Conservation (phyloP, 129 eudicot genomes). For the Tagetes erecta region DNA sequence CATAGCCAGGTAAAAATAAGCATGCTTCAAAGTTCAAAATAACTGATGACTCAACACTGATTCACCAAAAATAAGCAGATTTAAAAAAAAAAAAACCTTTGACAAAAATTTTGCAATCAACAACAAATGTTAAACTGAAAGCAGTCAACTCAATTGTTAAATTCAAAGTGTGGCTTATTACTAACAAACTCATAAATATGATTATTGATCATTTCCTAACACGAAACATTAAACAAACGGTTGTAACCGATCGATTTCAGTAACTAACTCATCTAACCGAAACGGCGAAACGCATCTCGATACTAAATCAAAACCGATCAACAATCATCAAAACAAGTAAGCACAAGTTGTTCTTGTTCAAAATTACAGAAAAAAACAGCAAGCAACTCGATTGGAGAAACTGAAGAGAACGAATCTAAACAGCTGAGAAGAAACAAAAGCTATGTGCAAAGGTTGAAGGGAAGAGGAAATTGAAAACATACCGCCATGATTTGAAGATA, state of each 20-base stretch:
- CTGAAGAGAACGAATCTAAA: slow-evolving; percentile 25
- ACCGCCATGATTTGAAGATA: slow-evolving; percentile 38
- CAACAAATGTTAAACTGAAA: slow-evolving; percentile 20
- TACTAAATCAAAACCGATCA: slow-evolving; percentile 18
- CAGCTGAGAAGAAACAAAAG: neutral
- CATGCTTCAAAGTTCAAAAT: neutral
- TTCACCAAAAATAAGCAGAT: too few relatives aligned
- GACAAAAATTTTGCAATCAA: neutral
- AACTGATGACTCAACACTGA: neutral
- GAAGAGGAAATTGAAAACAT: slow-evolving; percentile 15
- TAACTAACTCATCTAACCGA: slow-evolving; percentile 13
- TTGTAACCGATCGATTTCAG: neutral
- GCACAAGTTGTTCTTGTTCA: neutral
- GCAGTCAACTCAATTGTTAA: slow-evolving; percentile 10
- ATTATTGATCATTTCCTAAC: neutral
- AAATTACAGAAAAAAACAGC: slow-evolving; percentile 5
- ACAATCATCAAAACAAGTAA: neutral
- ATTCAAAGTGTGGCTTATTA: slow-evolving; percentile 14
- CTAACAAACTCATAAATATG: neutral
- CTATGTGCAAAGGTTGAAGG: neutral
- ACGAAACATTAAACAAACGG: neutral
- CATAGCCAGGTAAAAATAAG: slow-evolving; percentile 10
- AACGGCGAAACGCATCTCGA: neutral
- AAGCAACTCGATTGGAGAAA: neutral
- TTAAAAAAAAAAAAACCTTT: too few relatives aligned